phyloP scores from a whole-genome alignment of 163 green algal genomes.

The Scenedesmus sp. region DNA sequence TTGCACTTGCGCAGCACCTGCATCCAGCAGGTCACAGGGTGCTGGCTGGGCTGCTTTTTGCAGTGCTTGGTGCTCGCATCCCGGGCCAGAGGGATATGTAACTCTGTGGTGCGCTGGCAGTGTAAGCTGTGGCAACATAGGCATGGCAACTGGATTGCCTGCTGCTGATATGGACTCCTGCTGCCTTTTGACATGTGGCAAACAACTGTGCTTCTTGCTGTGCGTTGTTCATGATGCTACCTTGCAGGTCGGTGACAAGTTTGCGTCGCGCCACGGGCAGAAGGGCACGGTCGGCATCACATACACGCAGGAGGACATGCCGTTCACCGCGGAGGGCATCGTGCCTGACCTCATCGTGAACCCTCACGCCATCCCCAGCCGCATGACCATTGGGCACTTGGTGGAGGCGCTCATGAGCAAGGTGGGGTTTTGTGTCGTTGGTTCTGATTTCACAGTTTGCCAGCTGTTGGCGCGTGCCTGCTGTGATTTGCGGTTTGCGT shows the following conservation, averaged over 20 bases:
- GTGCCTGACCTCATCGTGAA: conserved; percentile 98
- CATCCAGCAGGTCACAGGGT: no score
- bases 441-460: no score
- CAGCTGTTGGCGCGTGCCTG: no score
- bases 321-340: conserved; percentile 88
- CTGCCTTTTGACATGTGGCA: neutral
- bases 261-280: conserved; percentile 97
- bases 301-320: conserved; percentile 97
- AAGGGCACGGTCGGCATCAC: conserved; percentile 99
- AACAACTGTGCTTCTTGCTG: neutral
- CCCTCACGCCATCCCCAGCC: conserved; percentile 97
- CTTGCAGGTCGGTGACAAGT: conserved; percentile 97
- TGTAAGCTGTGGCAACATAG: neutral
- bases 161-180: neutral
- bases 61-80: no score
- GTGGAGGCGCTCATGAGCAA: conserved; percentile 98
- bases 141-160: neutral
- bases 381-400: conserved; percentile 99
- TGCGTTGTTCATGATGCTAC: neutral
- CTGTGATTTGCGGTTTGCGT: no score
- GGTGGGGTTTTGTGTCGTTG: conserved; percentile 56
- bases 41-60: no score
- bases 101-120: no score
- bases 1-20: no score
- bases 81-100: no score